Conservation (phyloP, 345 rosid genomes). For the Euphorbia pulcherrima region DNA sequence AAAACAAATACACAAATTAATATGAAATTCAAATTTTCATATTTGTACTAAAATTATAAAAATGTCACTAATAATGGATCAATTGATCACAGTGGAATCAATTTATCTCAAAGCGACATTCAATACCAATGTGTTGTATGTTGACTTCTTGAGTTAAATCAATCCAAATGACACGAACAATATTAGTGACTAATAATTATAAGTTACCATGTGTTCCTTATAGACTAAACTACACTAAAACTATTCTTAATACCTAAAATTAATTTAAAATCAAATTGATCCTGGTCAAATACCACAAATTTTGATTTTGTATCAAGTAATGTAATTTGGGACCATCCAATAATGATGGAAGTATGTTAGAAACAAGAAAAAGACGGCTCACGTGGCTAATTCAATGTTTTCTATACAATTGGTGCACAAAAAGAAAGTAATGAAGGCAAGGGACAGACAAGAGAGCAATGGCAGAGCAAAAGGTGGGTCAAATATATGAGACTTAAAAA, state of each 20-base stretch:
- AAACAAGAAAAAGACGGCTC: slow-evolving; percentile 11
- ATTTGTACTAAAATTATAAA: neutral
- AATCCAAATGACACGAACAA: too few relatives aligned
- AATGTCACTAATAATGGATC: neutral
- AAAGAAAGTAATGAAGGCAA: slow-evolving; percentile 12
- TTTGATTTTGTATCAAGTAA: neutral
- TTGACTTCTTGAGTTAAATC: too few relatives aligned
- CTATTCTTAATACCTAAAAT: too few relatives aligned
- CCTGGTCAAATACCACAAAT: too few relatives aligned
- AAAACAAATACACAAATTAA: too few relatives aligned
- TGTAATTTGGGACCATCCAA: neutral
- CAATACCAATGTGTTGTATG: too few relatives aligned
- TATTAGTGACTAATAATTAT: too few relatives aligned
- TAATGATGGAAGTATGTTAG: neutral
- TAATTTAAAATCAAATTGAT: too few relatives aligned
- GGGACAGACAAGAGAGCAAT: slow-evolving; percentile 9
- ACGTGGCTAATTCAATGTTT: slow-evolving; percentile 11
- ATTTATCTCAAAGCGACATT: too few relatives aligned
- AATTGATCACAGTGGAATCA: too few relatives aligned
- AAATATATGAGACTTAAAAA: neutral
- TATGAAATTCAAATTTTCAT: neutral
- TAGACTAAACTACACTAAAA: too few relatives aligned
- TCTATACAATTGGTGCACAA: slow-evolving; percentile 4
- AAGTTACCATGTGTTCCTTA: too few relatives aligned
- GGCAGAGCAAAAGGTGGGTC: slow-evolving; percentile 13